Conservation (phyloP, 2,329 filamentous ascomycete genomes). For the Aureobasidium lini region DNA sequence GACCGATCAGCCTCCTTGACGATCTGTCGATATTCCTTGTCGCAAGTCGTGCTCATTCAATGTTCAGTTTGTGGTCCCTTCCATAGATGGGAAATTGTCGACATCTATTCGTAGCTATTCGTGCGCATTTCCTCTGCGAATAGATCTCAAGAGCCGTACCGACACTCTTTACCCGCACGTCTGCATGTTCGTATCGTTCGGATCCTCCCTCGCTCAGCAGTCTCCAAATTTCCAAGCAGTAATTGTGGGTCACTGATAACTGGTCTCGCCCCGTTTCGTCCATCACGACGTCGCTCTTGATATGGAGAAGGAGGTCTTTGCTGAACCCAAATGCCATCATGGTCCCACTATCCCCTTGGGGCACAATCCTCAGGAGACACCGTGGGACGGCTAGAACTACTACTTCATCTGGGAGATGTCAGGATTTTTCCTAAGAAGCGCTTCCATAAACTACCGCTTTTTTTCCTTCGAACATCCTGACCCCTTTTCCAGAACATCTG, state of each 20-base stretch:
- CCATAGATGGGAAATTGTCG: background rate
- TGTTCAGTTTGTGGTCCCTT: background rate
- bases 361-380: slow-evolving; percentile 11
- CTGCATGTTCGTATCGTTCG: background rate
- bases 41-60: background rate
- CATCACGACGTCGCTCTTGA: background rate
- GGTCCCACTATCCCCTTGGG: slow-evolving; percentile 13
- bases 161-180: background rate
- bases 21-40: background rate
- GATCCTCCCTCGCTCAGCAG: slow-evolving; percentile 3
- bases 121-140: background rate
- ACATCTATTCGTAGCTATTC: background rate
- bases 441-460: background rate
- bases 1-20: background rate
- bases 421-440: background rate
- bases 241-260: slow-evolving; percentile 10
- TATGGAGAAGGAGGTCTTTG: slow-evolving; percentile 3
- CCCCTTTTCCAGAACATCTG: background rate
- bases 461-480: background rate
- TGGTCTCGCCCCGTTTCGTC: background rate
- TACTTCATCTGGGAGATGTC: background rate
- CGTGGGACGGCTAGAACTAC: slow-evolving; percentile 6
- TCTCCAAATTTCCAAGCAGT: background rate
- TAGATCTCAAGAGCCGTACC: background rate
- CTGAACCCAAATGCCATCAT: slow-evolving; percentile 13